phyloP scores from a whole-genome alignment of 192 early-diverging fungal species.

The Backusella parvicylindrica region DNA sequence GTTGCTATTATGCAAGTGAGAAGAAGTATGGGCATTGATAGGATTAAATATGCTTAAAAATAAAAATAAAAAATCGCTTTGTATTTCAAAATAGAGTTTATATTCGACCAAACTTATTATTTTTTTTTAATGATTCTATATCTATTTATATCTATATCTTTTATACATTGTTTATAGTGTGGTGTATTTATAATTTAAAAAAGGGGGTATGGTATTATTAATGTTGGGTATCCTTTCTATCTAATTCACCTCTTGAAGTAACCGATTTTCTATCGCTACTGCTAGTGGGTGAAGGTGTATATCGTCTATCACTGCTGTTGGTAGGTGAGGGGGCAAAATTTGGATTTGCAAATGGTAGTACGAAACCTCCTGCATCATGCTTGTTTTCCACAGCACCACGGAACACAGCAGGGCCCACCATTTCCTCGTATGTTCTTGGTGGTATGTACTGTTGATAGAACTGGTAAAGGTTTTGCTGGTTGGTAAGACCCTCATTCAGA shows the following conservation, averaged over 20 bases:
- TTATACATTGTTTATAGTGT: not conserved
- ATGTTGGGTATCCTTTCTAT: not conserved
- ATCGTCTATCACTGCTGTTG: not conserved
- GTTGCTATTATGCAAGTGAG: conserved; percentile 82
- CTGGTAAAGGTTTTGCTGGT: conserved; percentile 30
- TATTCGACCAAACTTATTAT: too few species aligned
- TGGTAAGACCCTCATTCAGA: conserved; percentile 8
- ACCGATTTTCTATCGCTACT: not conserved
- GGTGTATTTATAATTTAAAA: not conserved
- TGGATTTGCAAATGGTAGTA: conserved; percentile 8
- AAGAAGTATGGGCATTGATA: conserved; percentile 71
- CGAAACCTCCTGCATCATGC: conserved; percentile 24
- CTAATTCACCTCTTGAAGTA: not conserved
- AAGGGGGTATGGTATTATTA: too few species aligned
- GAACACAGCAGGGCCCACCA: conserved; percentile 22
- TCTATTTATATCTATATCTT: not conserved
- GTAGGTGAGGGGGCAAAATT: not conserved
- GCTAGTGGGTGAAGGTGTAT: not conserved
- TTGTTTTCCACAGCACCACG: not conserved
- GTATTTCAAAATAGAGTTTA: not conserved
- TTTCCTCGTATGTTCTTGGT: conserved; percentile 30
- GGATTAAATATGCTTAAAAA: not conserved
- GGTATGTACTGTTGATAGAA: conserved; percentile 29
- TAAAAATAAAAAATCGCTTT: not conserved
- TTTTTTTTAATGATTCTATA: not conserved